Base-by-base conservation (phyloP, 345 rosid species). In the Raphanus raphanistrum region DNA sequence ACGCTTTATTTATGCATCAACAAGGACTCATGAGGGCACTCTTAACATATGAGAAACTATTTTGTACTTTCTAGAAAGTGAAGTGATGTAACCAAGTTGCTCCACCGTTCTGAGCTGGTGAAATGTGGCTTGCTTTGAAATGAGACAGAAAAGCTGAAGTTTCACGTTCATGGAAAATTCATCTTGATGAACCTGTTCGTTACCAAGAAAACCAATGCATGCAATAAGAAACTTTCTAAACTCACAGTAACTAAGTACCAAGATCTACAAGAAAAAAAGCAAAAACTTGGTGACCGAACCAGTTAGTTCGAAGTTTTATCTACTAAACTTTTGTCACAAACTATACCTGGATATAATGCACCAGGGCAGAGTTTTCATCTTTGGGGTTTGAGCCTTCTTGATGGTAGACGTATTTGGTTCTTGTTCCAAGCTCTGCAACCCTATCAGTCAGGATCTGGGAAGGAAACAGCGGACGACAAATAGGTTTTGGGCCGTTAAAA, bases 311-410 rank as follows among this genome's bases (percentile, higher is more conserved):
- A 48, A 48, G 17, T 48, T 48, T 48, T n/a, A 48, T 48, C 16
- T 48, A 13, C 55, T 9, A 38, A 38, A 9, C 12, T 38, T 11
- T 38, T 38, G 12, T 38, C 17, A 21, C 26, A 15, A 52, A 52
- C 25, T 57, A 72, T 80, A 94, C 97, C 96, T 94, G 98, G 74
- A 92, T 90, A 79, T 94, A 90, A 80, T 92, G 98, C 48, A 94
- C 67, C 17, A 91, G 76, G 28, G 93, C 87, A 72, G 97, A 94
- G 73, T 92, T 94, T 85, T 90, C 93, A 61, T 94, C 89, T 2
- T 63, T 84, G n/a, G 92, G 86, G 77, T 94, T 94, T 80, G 88
- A 84, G 80, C 92, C 97, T 62, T 83, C 78, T 54, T 76, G 79
- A 45, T 81, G 82, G 85, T 88, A 92, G 52, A 84, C 75, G 70